Evolutionary conservation across 768 basidiomycete species (phyloP), one percentile per base, ranked within the genome.

Genomic region (Leccinum sublutescens): DNA sequence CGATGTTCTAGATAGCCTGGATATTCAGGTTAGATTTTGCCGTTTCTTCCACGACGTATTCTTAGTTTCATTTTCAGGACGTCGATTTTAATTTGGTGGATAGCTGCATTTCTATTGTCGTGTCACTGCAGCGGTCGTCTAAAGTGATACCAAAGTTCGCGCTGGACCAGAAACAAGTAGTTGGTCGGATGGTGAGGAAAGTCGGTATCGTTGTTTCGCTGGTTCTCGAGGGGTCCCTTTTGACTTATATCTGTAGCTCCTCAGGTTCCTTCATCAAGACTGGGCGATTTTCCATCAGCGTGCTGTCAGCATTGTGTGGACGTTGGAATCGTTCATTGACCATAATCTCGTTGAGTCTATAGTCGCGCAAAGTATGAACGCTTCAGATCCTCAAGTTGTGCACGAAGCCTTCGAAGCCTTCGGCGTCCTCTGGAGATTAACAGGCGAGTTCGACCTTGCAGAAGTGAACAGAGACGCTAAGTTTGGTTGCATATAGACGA

Each of bases 361-460:
- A 48, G 74, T 98, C 31, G 84, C 93, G 1, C 82, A 87, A 58
- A 82, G 81, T 15, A 82, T 98, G 77, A 81, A 81, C 10, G 82
- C 86, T 7, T 68, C 79, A 0, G 79, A 85, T 33, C 73, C 77
- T 7, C 68, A 68, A 2, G 77, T 79, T 45, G 75, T 81, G 3
- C 74, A 81, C 17, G 82, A 84, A 19, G 83, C 86, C 2, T 91
- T 87, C 67, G 91, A 96, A 64, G 91, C 90, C 0, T 98, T 99
- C 71, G 95, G 96, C 3, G 85, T 91, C 4, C 76, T 99, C 6
- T 99, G 96, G 96, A 82, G 94, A 58, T 75, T 95, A 58, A 89
- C 88, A 52, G 93, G 95, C 90, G 51, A 60, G 80, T 66, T 45
- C 15, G 29, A 9, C 15, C 38, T 52, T 48, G 36, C n/a, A 23